Evolutionary conservation across 495 filamentous ascomycete genomes (phyloP), one percentile per base, ranked within the genome.

Genomic region (Aspergillus indologenus): DNA sequence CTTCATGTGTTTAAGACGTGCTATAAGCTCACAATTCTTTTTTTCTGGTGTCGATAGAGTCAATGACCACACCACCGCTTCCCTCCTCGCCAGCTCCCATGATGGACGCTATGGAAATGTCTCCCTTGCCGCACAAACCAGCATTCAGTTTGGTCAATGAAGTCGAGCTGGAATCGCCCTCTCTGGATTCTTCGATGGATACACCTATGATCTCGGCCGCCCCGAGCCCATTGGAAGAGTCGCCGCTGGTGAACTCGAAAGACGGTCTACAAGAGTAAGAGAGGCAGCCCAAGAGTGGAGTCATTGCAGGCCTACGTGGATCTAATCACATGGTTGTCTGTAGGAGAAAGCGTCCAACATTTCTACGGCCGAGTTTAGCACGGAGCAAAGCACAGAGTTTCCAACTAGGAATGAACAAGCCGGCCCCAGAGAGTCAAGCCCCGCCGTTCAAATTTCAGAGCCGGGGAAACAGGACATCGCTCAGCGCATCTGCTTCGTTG

Each of bases 51-150:
- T n/a, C n/a, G n/a, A n/a, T n/a, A 48, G 90, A 90, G 68, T 82
- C 80, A 63, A 81, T 88, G 66, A 94, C 87, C 8, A 97, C 93
- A 7, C 92, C 94, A 49, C 90, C 90, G 12, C 78, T 92, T 18
- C 88, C 87, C 44, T 83, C 93, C 12, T 97, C 94, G 7, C 92
- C 93, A 12, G 81, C 80, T 15, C 76, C 81, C n/a, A 77, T 74
- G n/a, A 78, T 83, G 60, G 92, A 97, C 61, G 77, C 80, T 40
- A 97, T 98, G 92, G 95, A 98, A 64, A 87, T 96, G 75, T 96
- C 92, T 20, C 94, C 94, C 14, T 74, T 98, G 43, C 94, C 92
- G 14, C 93, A 96, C 71, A 98, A 97, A 76, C 80, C 83, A 21
- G 80, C 90, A 11, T 91, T 86, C 65, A 70, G 74, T 40, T 66